These are phyloP conservation scores for Rhodotorula sp. DNA, from an alignment of 1,284 basidiomycete species.

Conservation along the genomic window DNA sequence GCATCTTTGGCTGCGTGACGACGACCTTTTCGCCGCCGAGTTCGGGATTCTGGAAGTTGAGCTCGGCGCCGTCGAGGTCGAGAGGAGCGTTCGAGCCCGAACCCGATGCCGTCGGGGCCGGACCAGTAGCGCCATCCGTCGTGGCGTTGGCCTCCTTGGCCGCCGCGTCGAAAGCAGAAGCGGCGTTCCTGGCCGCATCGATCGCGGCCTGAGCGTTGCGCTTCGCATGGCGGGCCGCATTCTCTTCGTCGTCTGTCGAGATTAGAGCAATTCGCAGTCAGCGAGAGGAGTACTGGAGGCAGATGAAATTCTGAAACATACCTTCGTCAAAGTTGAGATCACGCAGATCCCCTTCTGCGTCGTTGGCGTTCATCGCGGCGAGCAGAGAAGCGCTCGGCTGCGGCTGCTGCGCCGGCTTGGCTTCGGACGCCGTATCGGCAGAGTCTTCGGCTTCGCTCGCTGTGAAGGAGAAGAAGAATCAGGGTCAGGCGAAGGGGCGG, in stretches of 20 bases:
- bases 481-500: neutral
- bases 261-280: too few species aligned
- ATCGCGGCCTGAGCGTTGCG: constrained; percentile 89
- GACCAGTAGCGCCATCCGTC: constrained; percentile 18
- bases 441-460: constrained; percentile 83
- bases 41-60: constrained; percentile 98
- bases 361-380: constrained; percentile 35
- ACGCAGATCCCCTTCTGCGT: constrained; percentile 52
- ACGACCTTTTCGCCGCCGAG: constrained; percentile 83
- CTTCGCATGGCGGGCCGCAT: constrained; percentile 82
- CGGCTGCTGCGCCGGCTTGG: constrained; percentile 36
- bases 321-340: constrained; percentile 96
- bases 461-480: constrained; percentile 46
- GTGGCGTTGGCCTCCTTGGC: constrained; percentile 58
- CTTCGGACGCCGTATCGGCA: constrained; percentile 56
- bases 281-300: neutral
- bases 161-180: constrained; percentile 79
- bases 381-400: constrained; percentile 25
- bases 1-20: constrained; percentile 89
- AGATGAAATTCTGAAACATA: constrained; percentile 48
- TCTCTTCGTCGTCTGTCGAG: constrained; percentile 76
- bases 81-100: constrained; percentile 7
- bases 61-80: constrained; percentile 72
- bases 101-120: neutral
- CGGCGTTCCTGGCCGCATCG: constrained; percentile 72